Evolutionary conservation across 2,329 filamentous ascomycete genomes (phyloP).

Genomic region (Fusarium virguliforme): DNA sequence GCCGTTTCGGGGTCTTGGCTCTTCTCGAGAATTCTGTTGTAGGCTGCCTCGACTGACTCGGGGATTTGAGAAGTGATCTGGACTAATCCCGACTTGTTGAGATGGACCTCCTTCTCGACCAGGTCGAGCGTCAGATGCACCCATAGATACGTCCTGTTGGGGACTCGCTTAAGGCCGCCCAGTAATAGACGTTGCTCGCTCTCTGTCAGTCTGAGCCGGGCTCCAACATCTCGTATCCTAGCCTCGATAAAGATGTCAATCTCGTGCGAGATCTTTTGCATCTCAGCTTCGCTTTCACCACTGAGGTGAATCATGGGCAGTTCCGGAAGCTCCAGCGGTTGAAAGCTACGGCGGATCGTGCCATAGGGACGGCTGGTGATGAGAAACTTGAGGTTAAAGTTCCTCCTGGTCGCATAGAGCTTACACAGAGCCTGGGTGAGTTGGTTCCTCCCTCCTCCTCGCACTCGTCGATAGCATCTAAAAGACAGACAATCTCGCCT

Average conservation of each 20-base stretch:
- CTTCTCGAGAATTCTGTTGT: constrained; percentile 48
- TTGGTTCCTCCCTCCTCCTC: constrained; percentile 27
- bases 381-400: constrained; percentile 56
- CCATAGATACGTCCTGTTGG: constrained; percentile 51
- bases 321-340: constrained; percentile 5
- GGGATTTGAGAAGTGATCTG: constrained; percentile 36
- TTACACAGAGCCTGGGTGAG: constrained; percentile 48
- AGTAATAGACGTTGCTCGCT: constrained; percentile 31
- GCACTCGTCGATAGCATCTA: constrained; percentile 63
- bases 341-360: constrained; percentile 45
- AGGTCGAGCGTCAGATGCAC: constrained; percentile 43
- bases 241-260: constrained; percentile 44
- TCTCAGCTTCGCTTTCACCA: constrained; percentile 39
- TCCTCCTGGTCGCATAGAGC: constrained; percentile 40
- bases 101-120: constrained; percentile 28
- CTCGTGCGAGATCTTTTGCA: constrained; percentile 41
- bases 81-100: constrained; percentile 24
- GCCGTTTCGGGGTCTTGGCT: constrained; percentile 26
- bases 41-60: constrained; percentile 46
- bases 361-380: constrained; percentile 54
- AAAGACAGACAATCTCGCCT: constrained; percentile 54
- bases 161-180: constrained; percentile 22
- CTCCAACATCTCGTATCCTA: constrained; percentile 21
- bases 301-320: constrained; percentile 40
- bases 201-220: constrained; percentile 1